Conservation (phyloP, 352 stramenopile genomes). For the Globisporangium heterothallicum region DNA sequence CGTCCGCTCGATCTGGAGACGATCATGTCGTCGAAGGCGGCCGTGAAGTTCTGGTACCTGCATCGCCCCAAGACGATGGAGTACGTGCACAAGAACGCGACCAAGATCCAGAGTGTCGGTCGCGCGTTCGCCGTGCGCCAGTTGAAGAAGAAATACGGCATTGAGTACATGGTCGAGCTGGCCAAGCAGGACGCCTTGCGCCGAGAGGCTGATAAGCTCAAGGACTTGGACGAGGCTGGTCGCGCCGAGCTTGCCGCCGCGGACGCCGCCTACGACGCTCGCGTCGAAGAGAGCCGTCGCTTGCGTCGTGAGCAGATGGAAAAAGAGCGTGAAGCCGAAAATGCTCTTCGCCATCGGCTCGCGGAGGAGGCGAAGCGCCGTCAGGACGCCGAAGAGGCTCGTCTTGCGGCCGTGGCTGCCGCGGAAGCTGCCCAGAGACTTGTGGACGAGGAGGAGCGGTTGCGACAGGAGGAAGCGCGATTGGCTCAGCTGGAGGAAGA, state of each 20-base stretch:
- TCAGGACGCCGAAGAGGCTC: slow-evolving; percentile 13
- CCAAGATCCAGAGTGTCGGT: slow-evolving; percentile 78
- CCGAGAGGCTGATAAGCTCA: slow-evolving; percentile 54
- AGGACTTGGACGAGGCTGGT: slow-evolving; percentile 60
- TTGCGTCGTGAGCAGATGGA: slow-evolving; percentile 72
- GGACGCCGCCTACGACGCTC: slow-evolving; percentile 66
- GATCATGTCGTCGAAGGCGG: slow-evolving; percentile 83
- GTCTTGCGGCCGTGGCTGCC: slow-evolving; percentile 4
- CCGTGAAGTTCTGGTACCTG: slow-evolving; percentile 88
- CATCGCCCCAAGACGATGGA: slow-evolving; percentile 87
- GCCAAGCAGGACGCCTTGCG: slow-evolving; percentile 58
- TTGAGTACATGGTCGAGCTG: slow-evolving; percentile 77
- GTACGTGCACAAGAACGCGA: slow-evolving; percentile 86
- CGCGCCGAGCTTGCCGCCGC: slow-evolving; percentile 37
- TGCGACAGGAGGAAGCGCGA: slow-evolving; percentile 12
- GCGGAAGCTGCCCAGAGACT: slow-evolving; percentile 8
- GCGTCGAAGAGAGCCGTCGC: slow-evolving; percentile 76
- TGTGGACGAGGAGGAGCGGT: slow-evolving; percentile 10
- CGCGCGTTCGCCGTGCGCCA: slow-evolving; percentile 74
- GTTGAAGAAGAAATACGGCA: slow-evolving; percentile 67
- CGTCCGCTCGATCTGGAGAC: slow-evolving; percentile 80
- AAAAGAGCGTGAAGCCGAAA: slow-evolving; percentile 48
- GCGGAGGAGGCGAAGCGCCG: slow-evolving; percentile 26
- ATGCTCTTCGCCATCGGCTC: slow-evolving; percentile 45
- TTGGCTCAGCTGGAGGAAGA: slow-evolving; percentile 3